phyloP scores from a whole-genome alignment of 805 yeast species.

The Torulaspora maleeae region DNA sequence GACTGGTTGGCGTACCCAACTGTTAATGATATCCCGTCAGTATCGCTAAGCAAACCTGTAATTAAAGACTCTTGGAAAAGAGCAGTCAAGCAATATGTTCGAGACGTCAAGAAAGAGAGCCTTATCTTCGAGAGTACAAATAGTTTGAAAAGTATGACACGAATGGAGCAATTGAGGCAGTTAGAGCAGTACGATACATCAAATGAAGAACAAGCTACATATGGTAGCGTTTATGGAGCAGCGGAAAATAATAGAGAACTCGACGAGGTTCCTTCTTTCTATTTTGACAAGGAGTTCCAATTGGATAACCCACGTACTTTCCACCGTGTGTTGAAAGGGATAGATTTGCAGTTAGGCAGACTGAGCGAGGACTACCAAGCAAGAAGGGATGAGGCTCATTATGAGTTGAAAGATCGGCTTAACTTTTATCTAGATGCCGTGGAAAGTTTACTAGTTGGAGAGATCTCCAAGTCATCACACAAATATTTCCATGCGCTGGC shows the following conservation, averaged over 20 bases:
- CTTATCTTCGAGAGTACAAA: slow-evolving; percentile 42
- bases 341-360: slow-evolving; percentile 39
- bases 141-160: slow-evolving; percentile 40
- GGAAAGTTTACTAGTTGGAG: slow-evolving; percentile 73
- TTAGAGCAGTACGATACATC: slow-evolving; percentile 19
- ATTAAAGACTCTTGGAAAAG: slow-evolving; percentile 43
- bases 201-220: slow-evolving; percentile 1
- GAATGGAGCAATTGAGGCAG: slow-evolving; percentile 37
- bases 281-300: slow-evolving; percentile 61
- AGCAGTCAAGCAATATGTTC: slow-evolving; percentile 43
- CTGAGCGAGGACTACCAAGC: slow-evolving; percentile 31
- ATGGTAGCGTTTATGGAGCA: slow-evolving; percentile 10
- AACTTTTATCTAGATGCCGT: slow-evolving; percentile 81
- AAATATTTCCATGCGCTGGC: slow-evolving; percentile 81
- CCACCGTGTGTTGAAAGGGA: slow-evolving; percentile 62
- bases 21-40: slow-evolving; percentile 76
- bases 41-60: slow-evolving; percentile 49
- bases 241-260: slow-evolving; percentile 24
- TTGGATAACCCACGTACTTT: slow-evolving; percentile 87
- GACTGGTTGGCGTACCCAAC: slow-evolving; percentile 61
- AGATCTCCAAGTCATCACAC: slow-evolving; percentile 78
- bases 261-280: slow-evolving; percentile 58
- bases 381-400: slow-evolving; percentile 43
- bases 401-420: slow-evolving; percentile 67
- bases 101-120: slow-evolving; percentile 43